Evolutionary conservation across 257 asterid genomes (phyloP).

Genomic region (Coffea eugenioides): DNA sequence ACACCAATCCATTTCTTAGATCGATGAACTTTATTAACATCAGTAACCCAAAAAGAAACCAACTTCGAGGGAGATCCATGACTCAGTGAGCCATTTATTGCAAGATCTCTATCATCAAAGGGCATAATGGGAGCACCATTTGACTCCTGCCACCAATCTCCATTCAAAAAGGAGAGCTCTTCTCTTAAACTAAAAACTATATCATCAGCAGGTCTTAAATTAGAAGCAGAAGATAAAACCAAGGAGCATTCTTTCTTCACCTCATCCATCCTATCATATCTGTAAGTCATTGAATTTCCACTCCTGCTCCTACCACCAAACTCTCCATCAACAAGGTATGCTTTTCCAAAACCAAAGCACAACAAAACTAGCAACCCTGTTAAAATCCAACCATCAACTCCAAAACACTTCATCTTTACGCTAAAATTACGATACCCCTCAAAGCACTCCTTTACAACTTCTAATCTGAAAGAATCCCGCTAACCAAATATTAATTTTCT

Average conservation of each 20-base stretch:
- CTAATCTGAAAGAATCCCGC: constrained; percentile 2
- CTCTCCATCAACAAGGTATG: constrained; percentile 36
- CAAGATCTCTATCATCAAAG: constrained; percentile 57
- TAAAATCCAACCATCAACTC: constrained; percentile 29
- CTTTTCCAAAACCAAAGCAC: constrained; percentile 29
- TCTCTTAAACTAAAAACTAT: constrained; percentile 50
- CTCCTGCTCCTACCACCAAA: constrained; percentile 29
- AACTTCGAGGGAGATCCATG: constrained; percentile 43
- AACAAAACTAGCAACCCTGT: constrained; percentile 35
- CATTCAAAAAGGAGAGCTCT: constrained; percentile 69
- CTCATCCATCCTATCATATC: constrained; percentile 64
- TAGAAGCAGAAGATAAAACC: constrained; percentile 59
- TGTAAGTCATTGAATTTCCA: constrained; percentile 35
- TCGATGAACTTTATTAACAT: constrained; percentile 49
- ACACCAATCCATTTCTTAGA: constrained; percentile 51
- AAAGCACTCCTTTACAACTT: constrained; percentile 3
- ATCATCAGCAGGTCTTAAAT: constrained; percentile 57
- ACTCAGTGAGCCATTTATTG: constrained; percentile 27
- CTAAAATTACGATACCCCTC: constrained; percentile 15
- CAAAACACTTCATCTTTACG: constrained; percentile 30
- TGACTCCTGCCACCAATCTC: constrained; percentile 82
- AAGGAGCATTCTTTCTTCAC: constrained; percentile 57
- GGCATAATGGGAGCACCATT: constrained; percentile 67
- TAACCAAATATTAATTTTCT: constrained; percentile 5
- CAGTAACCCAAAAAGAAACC: constrained; percentile 79